Conservation (phyloP, 225 moss, liverwort and hornwort genomes). For the Rhytidiadelphus loreus region DNA sequence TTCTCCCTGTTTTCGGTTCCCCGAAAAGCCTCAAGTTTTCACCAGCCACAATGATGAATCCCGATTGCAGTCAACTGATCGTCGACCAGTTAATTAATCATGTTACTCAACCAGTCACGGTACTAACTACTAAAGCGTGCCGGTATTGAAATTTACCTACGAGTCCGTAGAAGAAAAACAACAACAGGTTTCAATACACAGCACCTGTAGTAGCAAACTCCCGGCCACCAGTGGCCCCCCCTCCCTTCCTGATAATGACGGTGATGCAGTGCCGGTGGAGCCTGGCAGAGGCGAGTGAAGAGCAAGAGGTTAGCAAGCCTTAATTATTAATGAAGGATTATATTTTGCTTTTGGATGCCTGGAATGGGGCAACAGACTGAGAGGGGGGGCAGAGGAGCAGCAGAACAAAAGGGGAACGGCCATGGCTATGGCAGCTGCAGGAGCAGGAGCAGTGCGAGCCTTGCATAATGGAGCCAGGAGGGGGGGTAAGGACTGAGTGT, state of each 20-base stretch:
- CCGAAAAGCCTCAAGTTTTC: background rate
- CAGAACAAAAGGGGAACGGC: background rate
- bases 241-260: background rate
- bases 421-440: constrained; percentile 8
- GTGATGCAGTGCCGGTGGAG: constrained; percentile 6
- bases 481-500: background rate
- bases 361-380: background rate
- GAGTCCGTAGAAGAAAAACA: background rate
- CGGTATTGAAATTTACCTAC: background rate
- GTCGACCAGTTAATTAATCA: background rate
- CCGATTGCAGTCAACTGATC: background rate
- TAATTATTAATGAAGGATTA: background rate
- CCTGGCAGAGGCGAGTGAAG: background rate
- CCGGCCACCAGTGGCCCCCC: background rate
- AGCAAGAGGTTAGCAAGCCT: background rate
- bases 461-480: constrained; percentile 12
- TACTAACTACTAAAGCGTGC: background rate
- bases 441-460: background rate
- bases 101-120: background rate
- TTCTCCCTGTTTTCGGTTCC: background rate
- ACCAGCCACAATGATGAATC: background rate
- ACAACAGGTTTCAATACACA: background rate
- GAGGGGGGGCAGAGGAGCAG: background rate
- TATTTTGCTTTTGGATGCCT: background rate
- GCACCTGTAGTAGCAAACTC: background rate